Conservation (phyloP, 1,284 basidiomycete genomes). For the Pholiota adiposa region DNA sequence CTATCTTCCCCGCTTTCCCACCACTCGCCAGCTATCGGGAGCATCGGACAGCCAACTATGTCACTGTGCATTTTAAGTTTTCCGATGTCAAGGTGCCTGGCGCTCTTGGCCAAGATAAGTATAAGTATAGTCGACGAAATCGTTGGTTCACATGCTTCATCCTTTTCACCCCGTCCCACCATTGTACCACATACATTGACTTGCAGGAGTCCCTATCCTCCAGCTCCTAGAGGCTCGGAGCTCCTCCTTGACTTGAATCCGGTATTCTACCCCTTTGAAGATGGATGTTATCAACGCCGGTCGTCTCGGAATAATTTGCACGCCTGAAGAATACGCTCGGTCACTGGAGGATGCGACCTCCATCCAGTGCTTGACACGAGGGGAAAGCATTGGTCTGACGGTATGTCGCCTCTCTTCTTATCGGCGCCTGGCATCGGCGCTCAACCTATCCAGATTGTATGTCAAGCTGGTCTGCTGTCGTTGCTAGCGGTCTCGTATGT, state of each 20-base stretch:
- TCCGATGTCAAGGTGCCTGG: not conserved
- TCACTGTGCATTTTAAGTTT: not conserved
- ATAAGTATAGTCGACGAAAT: not conserved
- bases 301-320: slow-evolving; percentile 17
- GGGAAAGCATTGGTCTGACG: slow-evolving; percentile 26
- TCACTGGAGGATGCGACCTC: slow-evolving; percentile 5
- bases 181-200: not conserved
- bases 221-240: not conserved
- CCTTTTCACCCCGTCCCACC: not conserved
- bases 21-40: not conserved
- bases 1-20: not conserved
- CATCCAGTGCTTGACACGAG: slow-evolving; percentile 23
- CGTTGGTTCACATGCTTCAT: not conserved
- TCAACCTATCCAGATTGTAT: slow-evolving; percentile 11
- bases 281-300: not conserved
- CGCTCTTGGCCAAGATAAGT: not conserved
- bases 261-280: not conserved
- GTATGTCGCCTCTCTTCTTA: slow-evolving; percentile 9
- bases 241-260: not conserved
- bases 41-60: not conserved
- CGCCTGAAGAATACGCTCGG: slow-evolving; percentile 11
- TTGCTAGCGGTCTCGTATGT: slow-evolving; percentile 19
- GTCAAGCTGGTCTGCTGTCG: slow-evolving; percentile 20
- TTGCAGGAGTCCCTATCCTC: not conserved
- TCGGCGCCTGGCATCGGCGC: not conserved